Evolutionary conservation across 306 rosid species (phyloP), one percentile per base, ranked within the genome.

Genomic region (Trifolium fragiferum): DNA sequence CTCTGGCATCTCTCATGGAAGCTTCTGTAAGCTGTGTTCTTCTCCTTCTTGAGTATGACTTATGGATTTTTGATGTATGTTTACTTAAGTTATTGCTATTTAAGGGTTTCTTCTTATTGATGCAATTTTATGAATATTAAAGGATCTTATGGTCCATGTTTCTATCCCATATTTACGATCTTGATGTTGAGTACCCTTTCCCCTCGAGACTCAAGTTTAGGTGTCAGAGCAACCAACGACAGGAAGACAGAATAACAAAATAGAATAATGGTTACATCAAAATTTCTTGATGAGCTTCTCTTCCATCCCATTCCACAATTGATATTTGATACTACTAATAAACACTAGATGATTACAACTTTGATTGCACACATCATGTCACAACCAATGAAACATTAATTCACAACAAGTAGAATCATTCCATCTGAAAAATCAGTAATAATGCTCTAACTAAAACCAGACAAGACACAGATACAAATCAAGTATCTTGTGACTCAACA

Each of bases 331-430:
- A 33, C 21, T 20, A 41, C 54, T 4, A 50, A 9, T 30, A 38
- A n/a, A 63, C 49, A 60, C 58, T 38, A 59, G 8, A 59, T 14
- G 2, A 74, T n/a, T 55, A 25, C 30, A 66, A 16, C 10, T 63
- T 76, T 1, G 60, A 70, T 25, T 62, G 74, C 65, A 68, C 10
- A 43, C 21, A n/a, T 19, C 70, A 65, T 66, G 73, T 54, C 50
- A 55, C 49, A 33, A 25, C 73, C 15, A 75, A 43, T 10, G 37
- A 66, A 75, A 66, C 40, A 72, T 43, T 66, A 21, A 67, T 35
- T 76, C 76, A 40, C 41, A 38, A 58, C 64, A 19, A 18, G 54
- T 70, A 49, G 40, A 66, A 38, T 18, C 51, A 76, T 72, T 49
- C 37, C 63, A 23, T 33, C n/a, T 5, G 2, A 49, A 40, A 50